Evolutionary conservation across 106 monocot genomes (phyloP).

Genomic region (Narthecium ossifragum): DNA sequence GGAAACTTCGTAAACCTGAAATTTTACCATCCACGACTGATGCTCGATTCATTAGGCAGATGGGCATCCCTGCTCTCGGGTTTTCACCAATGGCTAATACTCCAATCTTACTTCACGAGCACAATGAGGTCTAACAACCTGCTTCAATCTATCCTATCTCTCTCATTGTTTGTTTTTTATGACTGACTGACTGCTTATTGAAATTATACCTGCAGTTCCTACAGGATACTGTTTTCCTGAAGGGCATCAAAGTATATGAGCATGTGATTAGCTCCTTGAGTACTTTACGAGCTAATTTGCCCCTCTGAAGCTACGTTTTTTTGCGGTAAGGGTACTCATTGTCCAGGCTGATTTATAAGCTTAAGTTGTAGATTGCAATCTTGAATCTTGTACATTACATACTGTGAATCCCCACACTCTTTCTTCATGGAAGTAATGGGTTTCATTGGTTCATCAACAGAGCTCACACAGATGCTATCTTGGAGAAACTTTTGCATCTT

Average conservation of each 20-base stretch:
- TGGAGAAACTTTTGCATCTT: no score
- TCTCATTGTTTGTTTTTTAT: neutral
- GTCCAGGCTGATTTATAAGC: no score
- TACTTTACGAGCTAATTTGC: slow-evolving; percentile 23
- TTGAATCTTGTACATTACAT: no score
- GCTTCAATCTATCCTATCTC: neutral
- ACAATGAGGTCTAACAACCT: slow-evolving; percentile 58
- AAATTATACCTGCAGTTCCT: slow-evolving; percentile 92
- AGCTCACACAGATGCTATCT: no score
- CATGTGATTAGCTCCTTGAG: slow-evolving; percentile 65
- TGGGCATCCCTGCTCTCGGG: slow-evolving; percentile 80
- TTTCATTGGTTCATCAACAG: no score
- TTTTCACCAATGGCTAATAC: slow-evolving; percentile 98
- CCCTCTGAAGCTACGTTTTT: no score
- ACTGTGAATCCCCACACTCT: no score
- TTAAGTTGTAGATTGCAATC: no score
- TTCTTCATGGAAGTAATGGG: no score
- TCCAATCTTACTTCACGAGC: slow-evolving; percentile 91
- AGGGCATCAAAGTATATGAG: slow-evolving; percentile 81
- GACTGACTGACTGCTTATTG: neutral
- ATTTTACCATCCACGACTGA: slow-evolving; percentile 83
- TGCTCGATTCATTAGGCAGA: slow-evolving; percentile 74
- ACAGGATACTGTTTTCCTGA: slow-evolving; percentile 65
- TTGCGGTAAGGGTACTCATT: no score
- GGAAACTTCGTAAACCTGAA: slow-evolving; percentile 80